Percentiles rank a stretch among this genome's conserved stretches.
phyloP scores from a whole-genome alignment of 257 asterid genomes.

The Cynanchum wilfordii region DNA sequence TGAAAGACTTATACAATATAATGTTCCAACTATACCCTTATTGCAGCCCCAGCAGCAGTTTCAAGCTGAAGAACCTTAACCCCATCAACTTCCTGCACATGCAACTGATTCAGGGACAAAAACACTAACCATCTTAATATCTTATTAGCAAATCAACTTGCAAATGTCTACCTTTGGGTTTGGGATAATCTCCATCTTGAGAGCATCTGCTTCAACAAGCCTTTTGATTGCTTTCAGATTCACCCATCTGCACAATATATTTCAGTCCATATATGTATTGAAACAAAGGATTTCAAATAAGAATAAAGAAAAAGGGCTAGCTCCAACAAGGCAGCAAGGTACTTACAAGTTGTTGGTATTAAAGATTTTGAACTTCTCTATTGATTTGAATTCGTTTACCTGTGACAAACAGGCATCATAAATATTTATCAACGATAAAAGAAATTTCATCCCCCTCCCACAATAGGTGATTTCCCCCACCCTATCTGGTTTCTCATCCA shows the following conservation, averaged over 20 bases:
- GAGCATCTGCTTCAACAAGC: constrained; percentile 67
- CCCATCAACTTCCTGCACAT: constrained; percentile 86
- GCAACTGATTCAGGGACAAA: constrained; percentile 9
- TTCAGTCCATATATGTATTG: constrained; percentile 1
- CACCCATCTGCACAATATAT: constrained; percentile 69
- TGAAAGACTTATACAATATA: background rate
- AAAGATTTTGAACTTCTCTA: constrained; percentile 97
- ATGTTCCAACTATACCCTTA: constrained; percentile 48
- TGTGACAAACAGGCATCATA: constrained; percentile 29
- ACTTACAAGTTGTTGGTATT: constrained; percentile 97
- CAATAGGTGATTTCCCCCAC: background rate
- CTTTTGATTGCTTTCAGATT: constrained; percentile 77
- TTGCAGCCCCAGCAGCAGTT: constrained; percentile 99
- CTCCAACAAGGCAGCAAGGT: background rate
- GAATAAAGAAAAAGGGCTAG: background rate
- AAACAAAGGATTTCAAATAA: background rate
- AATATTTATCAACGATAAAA: background rate
- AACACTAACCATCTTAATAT: background rate
- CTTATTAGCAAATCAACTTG: background rate
- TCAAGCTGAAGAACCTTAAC: constrained; percentile 93
- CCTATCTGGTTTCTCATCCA: too few species aligned
- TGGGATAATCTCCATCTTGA: constrained; percentile 97
- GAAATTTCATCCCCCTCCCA: background rate
- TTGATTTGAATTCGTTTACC: constrained; percentile 92
- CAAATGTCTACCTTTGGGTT: constrained; percentile 71